Evolutionary conservation across 2,329 filamentous ascomycete genomes (phyloP), one percentile per base, ranked within the genome.

Genomic region (Penicillium concentricum): DNA sequence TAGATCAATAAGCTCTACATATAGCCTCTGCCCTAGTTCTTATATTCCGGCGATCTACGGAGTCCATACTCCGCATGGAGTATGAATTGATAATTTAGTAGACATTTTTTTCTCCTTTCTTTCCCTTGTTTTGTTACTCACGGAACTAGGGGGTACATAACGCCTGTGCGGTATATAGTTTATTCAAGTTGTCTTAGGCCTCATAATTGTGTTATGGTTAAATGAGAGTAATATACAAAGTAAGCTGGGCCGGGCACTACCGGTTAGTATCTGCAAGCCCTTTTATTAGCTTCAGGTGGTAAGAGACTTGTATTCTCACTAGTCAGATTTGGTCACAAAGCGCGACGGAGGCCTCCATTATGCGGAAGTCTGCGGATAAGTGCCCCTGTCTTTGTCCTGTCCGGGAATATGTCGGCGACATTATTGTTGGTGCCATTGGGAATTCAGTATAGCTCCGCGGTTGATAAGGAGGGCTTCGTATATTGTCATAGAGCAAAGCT

Each of bases 361-460:
- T 53, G 35, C 51, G 51, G 51, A 53, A 41, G 43, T 39, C 51
- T 24, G 26, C 51, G 51, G 51, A 53, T 48, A 22, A 28, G n/a
- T 32, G 18, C 49, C 28, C 49, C 30, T 34, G 2, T 39, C 10
- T 43, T 12, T 13, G 16, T 20, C 18, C 26, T 16, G 28, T 48
- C 41, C 37, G 35, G 35, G 18, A 42, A 28, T 34, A 20, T n/a
- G 24, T 53, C 51, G 32, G 51, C 22, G 13, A 52, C 7, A 41
- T 39, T 28, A 24, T 20, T 44, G 12, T 16, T 44, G n/a, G n/a
- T 13, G 15, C 10, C 28, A 16, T 35, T 35, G 30, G 16, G 3
- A 3, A 32, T 18, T 30, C n/a, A 44, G 24, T 18, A 18, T 15
- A 18, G 4, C 37, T 22, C 39, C 2, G 26, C 43, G 13, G 7